Evolutionary conservation across 228 moss, liverwort and hornwort species (phyloP).

Genomic region (Sphagnum magellanicum): DNA sequence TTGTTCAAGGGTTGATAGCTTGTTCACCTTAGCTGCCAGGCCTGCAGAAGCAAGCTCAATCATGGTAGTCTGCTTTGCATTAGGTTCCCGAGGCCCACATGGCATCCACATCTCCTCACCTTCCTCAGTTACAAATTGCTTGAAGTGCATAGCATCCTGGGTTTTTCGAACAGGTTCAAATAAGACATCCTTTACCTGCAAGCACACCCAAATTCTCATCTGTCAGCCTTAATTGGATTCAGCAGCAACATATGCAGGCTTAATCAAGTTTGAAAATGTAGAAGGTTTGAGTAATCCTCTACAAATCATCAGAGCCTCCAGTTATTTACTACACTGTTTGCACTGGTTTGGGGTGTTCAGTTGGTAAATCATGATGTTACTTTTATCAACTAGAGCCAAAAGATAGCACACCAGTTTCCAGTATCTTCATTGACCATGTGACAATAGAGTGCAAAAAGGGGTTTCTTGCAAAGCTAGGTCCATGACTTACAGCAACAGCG

Average conservation of each 20-base stretch:
- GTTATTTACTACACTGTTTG: no score
- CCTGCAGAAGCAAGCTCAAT: conserved; percentile 64
- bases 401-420: no score
- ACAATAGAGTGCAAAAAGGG: no score
- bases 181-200: conserved; percentile 88
- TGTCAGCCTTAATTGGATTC: neutral
- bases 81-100: conserved; percentile 74
- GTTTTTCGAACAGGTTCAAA: conserved; percentile 99
- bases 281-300: no score
- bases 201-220: neutral
- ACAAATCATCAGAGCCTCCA: no score
- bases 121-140: conserved; percentile 38
- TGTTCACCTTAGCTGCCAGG: conserved; percentile 34
- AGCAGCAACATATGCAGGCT: neutral
- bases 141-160: conserved; percentile 98
- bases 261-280: no score
- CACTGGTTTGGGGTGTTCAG: no score
- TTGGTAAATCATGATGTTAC: no score
- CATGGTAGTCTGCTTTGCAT: conserved; percentile 82
- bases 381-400: no score
- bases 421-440: no score
- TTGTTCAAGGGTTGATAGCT: no score
- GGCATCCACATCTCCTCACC: conserved; percentile 94
- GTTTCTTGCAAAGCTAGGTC: no score
- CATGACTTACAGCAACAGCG: conserved; percentile 58